Evolutionary conservation across 2,329 filamentous ascomycete genomes (phyloP).

Genomic region (Chaetomium strumarium): DNA sequence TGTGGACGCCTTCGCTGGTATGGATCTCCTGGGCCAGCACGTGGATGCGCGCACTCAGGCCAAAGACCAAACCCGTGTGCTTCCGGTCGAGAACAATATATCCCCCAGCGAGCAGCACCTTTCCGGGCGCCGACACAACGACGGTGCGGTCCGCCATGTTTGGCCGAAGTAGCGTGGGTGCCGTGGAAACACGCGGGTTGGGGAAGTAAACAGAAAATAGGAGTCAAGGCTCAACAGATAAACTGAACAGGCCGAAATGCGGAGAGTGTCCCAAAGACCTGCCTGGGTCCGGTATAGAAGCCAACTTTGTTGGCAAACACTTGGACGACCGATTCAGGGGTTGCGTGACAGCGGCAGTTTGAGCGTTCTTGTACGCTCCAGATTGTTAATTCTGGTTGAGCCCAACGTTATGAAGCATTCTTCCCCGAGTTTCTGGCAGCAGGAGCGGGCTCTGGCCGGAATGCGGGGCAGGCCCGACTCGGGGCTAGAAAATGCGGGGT

Average conservation of each 20-base stretch:
- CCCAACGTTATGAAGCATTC: background rate
- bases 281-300: too few relatives aligned
- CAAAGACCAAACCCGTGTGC: slow-evolving; percentile 71
- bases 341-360: too few relatives aligned
- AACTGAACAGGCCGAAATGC: too few relatives aligned
- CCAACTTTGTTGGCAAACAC: too few relatives aligned
- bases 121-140: slow-evolving; percentile 86
- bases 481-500: too few relatives aligned
- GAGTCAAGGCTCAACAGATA: too few relatives aligned
- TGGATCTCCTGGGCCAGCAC: slow-evolving; percentile 53
- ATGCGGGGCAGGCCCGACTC: slow-evolving; percentile 1
- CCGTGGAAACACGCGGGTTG: background rate
- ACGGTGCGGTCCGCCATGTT: slow-evolving; percentile 31
- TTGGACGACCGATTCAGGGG: too few relatives aligned
- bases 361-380: background rate
- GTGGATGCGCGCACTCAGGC: slow-evolving; percentile 62
- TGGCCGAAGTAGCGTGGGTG: background rate
- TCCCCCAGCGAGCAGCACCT: slow-evolving; percentile 89
- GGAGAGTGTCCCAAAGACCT: too few relatives aligned
- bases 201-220: background rate
- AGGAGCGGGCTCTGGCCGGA: background rate
- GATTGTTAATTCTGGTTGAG: background rate
- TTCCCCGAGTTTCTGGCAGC: too few relatives aligned
- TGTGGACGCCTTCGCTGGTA: slow-evolving; percentile 56
- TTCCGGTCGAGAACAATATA: slow-evolving; percentile 88